Evolutionary conservation across 352 stramenopile genomes (phyloP).

Genomic region (Plasmopara muralis): DNA sequence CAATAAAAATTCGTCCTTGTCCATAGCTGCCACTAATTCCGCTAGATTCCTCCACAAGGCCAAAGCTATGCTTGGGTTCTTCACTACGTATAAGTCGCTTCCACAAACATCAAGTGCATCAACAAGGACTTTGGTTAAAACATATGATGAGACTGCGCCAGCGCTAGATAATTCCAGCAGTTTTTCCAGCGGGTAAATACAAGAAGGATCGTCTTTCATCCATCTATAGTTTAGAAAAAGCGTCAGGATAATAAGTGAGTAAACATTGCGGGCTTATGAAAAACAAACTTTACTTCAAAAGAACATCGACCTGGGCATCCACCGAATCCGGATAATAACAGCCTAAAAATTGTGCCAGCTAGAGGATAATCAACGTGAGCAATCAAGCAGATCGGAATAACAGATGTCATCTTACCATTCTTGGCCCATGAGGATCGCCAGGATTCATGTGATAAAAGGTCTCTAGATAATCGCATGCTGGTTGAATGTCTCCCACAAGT

Average conservation of each 20-base stretch:
- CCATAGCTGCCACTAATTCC: slow-evolving; percentile 39
- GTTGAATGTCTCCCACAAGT: slow-evolving; percentile 47
- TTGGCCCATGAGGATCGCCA: slow-evolving; percentile 47
- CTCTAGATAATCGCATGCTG: slow-evolving; percentile 67
- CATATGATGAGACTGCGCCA: slow-evolving; percentile 30
- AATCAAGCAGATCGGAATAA: slow-evolving; percentile 6
- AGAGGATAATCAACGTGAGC: slow-evolving; percentile 1
- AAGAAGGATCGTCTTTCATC: slow-evolving; percentile 51
- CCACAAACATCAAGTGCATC: slow-evolving; percentile 49
- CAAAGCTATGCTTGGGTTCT: slow-evolving; percentile 28
- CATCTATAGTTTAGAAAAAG: slow-evolving; percentile 23
- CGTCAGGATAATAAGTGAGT: too few species aligned
- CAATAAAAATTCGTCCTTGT: slow-evolving; percentile 35
- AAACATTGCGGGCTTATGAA: too few species aligned
- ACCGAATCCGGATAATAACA: slow-evolving; percentile 42
- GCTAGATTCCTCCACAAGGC: slow-evolving; percentile 52
- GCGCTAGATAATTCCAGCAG: slow-evolving; percentile 38
- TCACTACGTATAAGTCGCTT: slow-evolving; percentile 40
- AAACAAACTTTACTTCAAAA: slow-evolving; percentile 19
- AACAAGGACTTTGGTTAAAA: slow-evolving; percentile 34
- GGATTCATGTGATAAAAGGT: slow-evolving; percentile 57
- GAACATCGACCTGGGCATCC: slow-evolving; percentile 32
- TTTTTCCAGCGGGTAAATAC: slow-evolving; percentile 39
- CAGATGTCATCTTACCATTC: slow-evolving; percentile 47
- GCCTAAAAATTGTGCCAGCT: slow-evolving; percentile 40